Base-by-base conservation (phyloP, 495 filamentous ascomycete species). In the Astrothelium macrocarpum region DNA sequence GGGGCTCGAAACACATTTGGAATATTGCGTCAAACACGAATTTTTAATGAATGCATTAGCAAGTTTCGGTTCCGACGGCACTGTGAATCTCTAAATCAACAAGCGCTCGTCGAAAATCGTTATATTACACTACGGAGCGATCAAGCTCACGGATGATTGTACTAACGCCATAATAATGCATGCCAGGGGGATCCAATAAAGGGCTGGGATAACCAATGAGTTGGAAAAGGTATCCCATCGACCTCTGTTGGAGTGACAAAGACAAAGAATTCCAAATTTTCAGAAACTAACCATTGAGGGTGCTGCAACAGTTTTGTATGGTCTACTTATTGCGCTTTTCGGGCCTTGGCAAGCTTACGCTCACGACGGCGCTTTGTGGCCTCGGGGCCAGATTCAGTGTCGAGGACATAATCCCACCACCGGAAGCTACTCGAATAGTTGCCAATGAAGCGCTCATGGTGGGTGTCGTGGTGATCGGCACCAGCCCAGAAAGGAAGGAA, bases 401-500 rank as follows among this genome's bases (percentile, higher is more conserved):
- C 91, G 62, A 97, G 82, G 66, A 88, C 67, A 73, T 88, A 94
- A 76, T 98, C 94, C 94, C 95, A 97, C 95, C 95, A 98, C 71
- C 95, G 84, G 84, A 98, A 98, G 79, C 90, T 95, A 73, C 91
- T 96, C 28, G 93, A 81, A 74, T 96, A 98, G 79, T 98, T 98
- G 61, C 94, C 94, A 69, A 97, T 90, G 80, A 98, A 98, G 65
- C 87, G 85, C 80, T 98, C 94, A 76, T 98, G 94, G 76, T 98
- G 94, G 31, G 90, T 79, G 72, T 98, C 94, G 76, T 98, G 94
- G 78, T 97, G 92, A 65, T 95, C 87, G 36, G 94, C 94, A 67
- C 94, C 94, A 64, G 93, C 94, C 95, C 95, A 98, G 83, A 97
- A 95, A 16, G 94, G 94, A 20, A 98, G 77, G 79, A 97, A 89